Evolutionary conservation across 2,329 filamentous ascomycete species (phyloP), one percentile per base, ranked within the genome.

Genomic region (Scytalidium sp.): DNA sequence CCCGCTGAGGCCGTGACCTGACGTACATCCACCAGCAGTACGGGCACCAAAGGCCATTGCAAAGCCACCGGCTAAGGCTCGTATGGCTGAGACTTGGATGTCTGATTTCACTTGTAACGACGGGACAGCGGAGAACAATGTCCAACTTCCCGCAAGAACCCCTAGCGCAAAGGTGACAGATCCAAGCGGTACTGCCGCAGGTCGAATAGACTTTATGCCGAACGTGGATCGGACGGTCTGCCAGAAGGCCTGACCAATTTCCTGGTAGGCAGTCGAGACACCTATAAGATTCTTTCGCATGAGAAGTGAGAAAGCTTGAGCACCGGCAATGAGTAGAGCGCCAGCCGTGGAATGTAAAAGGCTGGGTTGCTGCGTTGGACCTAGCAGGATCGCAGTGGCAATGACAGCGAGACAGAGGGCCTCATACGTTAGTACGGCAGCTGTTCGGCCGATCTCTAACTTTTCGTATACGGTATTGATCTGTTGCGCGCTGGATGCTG

Each of bases 1-100:
- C 0, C 85, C 85, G 51, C 80, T 85, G 54, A 88, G 82, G 0
- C 85, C 85, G 62, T 88, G 85, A 0, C 85, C 84, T 4, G 81
- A 84, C 0, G 84, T 85, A 55, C 85, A 88, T 0, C 85, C 85
- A 2, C 83, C 83, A 0, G 80, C 84, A 48, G 87, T 60, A 44
- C 83, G 75, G 1, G 82, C 73, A 1, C 85, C 85, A 8, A 87
- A 61, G 0, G 76, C 74, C 68, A 87, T 79, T 13, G 77, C 51
- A 3, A 77, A 68, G 0, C 84, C 85, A 2, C 84, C 84, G 0
- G 72, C 42, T 1, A 75, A 58, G 0, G 80, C 77, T 53, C 69
- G 61, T 2, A 59, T 20, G 0, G 71, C 68, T 3, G 69, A 59
- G 0, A 74, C 61, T 1, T 55, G 44, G 21, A 70, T 39, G 15